phyloP scores from a whole-genome alignment of 306 rosid genomes.

The Prunus mira region DNA sequence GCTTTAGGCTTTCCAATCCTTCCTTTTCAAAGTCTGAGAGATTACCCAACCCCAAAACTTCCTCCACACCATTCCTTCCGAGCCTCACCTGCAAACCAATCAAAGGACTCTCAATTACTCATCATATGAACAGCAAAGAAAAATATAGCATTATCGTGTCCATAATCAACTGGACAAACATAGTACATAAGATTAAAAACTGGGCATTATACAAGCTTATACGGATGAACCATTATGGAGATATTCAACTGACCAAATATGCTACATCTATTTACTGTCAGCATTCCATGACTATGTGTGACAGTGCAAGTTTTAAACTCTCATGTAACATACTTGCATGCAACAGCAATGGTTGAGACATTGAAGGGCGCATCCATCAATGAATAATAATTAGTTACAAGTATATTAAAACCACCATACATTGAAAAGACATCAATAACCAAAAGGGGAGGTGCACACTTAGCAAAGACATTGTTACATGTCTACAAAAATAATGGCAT shows the following conservation, averaged over 20 bases:
- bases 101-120: background rate
- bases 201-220: background rate
- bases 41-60: constrained; percentile 66
- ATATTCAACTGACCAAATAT: background rate
- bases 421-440: background rate
- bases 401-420: background rate
- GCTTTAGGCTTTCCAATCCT: constrained; percentile 66
- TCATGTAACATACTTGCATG: background rate
- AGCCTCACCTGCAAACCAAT: constrained; percentile 66
- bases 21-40: constrained; percentile 82
- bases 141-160: background rate
- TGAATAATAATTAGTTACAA: no score
- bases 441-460: background rate
- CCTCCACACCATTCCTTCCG: constrained; percentile 90
- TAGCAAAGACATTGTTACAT: background rate
- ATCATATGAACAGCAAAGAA: background rate
- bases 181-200: background rate
- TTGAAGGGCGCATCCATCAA: background rate
- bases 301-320: background rate
- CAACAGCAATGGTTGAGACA: background rate
- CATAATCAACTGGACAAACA: background rate
- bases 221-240: background rate
- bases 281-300: background rate
- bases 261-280: background rate
- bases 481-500: background rate